Evolutionary conservation across 2,329 filamentous ascomycete genomes (phyloP).

Genomic region (Juglanconis juglandina): DNA sequence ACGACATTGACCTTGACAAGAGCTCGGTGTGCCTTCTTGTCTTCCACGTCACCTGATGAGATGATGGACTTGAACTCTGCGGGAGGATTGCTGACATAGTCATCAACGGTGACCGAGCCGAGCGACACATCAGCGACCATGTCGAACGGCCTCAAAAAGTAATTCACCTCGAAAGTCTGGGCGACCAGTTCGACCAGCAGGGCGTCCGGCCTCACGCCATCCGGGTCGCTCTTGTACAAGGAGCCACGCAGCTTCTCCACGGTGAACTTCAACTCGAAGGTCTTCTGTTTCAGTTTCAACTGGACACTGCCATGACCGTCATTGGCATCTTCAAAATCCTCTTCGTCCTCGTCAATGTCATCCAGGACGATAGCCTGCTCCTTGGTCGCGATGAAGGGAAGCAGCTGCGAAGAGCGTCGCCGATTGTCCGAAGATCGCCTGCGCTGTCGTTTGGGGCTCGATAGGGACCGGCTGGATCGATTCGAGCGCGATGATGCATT

Average conservation of each 20-base stretch:
- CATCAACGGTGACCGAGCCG: slow-evolving; percentile 82
- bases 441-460: slow-evolving; percentile 27
- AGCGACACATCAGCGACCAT: slow-evolving; percentile 91
- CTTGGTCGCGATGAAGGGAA: slow-evolving; percentile 56
- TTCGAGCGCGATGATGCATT: slow-evolving; percentile 35
- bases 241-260: slow-evolving; percentile 93
- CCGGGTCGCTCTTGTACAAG: slow-evolving; percentile 79
- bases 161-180: slow-evolving; percentile 81
- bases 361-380: slow-evolving; percentile 76
- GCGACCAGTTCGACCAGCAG: slow-evolving; percentile 89
- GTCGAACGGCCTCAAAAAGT: slow-evolving; percentile 84
- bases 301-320: slow-evolving; percentile 53
- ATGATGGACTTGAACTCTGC: slow-evolving; percentile 96
- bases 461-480: slow-evolving; percentile 7
- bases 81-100: slow-evolving; percentile 85
- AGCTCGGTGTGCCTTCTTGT: slow-evolving; percentile 73
- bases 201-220: slow-evolving; percentile 70
- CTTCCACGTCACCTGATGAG: slow-evolving; percentile 72
- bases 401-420: slow-evolving; percentile 66
- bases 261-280: slow-evolving; percentile 94
- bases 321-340: slow-evolving; percentile 64
- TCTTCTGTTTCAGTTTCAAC: slow-evolving; percentile 77
- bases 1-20: slow-evolving; percentile 86
- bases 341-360: slow-evolving; percentile 66
- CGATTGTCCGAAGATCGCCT: slow-evolving; percentile 43